Base-by-base conservation (phyloP, 208 protist genomes). In the Leishmania amazonensis region DNA sequence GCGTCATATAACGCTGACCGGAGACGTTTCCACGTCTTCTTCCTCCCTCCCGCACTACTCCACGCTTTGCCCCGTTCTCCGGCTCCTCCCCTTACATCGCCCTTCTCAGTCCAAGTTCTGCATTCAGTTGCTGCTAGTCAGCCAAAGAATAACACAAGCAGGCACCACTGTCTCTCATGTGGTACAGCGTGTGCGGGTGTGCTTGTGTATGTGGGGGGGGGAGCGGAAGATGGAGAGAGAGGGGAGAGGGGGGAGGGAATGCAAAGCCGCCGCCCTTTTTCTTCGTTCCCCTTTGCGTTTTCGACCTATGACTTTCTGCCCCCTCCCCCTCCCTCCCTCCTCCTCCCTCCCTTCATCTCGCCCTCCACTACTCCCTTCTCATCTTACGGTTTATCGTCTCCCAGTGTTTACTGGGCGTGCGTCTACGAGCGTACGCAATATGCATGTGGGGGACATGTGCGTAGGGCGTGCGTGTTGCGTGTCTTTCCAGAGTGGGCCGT, bases 321-420 rank as follows among this genome's bases (percentile, higher is more conserved):
- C 13, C 31, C 1, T 0, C 24, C 31, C 15, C 4, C n/a, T 0
- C 19, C 4, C n/a, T 0, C n/a, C 13, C 5, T 9, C 28, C 2
- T 9, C 7, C 19, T 15, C n/a, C 1, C n/a, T 31, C 2, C 28
- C 28, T 0, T 9, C 28, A 35, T 35, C 15, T 64, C 19, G 19
- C 9, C 15, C 28, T 15, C 8, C n/a, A 13, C 28, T 64, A 31
- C 58, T 35, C 28, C 28, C 3, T 35, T 64, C n/a, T 31, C 19
- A 49, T 49, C 0, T 64, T 31, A 64, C 11, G 15, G 58, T 35
- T 64, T 31, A 13, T 64, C 28, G 28, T 64, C 28, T 64, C n/a
- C n/a, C 5, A n/a, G 51, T 54, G 51, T 54, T 9, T 54, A 54
- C 51, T 54, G 51, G 51, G 13, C 17, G 47, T 49, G 9, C 8